phyloP scores from a whole-genome alignment of 768 basidiomycete species.

The Paxillus rubicundulus region DNA sequence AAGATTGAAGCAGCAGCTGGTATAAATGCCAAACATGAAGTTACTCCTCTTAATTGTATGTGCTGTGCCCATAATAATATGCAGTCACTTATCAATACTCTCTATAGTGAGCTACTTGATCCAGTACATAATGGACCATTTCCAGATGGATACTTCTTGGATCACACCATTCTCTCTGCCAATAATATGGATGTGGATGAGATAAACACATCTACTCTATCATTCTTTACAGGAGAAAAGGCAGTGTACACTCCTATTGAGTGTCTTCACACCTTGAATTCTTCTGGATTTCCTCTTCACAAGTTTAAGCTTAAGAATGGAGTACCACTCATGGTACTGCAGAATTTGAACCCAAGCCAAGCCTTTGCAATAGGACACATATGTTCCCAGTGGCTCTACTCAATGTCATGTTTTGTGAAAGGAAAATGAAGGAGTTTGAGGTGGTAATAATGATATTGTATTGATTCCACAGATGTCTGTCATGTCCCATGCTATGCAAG shows the following conservation, averaged over 20 bases:
- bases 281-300: no score
- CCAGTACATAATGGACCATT: no score
- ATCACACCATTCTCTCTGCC: conserved; percentile 24
- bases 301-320: conserved; percentile 34
- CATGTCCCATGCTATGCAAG: no score
- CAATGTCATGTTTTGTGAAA: conserved; percentile 25
- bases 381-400: conserved; percentile 16
- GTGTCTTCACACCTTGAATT: no score
- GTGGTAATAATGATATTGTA: conserved; percentile 11
- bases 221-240: conserved; percentile 21
- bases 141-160: no score
- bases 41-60: conserved; percentile 30
- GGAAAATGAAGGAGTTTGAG: conserved; percentile 8
- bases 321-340: conserved; percentile 41
- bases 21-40: conserved; percentile 12
- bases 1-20: conserved; percentile 36
- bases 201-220: conserved; percentile 29
- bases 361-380: conserved; percentile 41
- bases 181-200: conserved; percentile 33
- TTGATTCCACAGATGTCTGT: conserved; percentile 33
- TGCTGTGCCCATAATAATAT: no score
- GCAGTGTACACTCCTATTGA: conserved; percentile 31
- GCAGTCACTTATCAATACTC: no score
- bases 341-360: conserved; percentile 39
- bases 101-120: no score